Evolutionary conservation across 495 filamentous ascomycete genomes (phyloP), one percentile per base, ranked within the genome.

Genomic region (Lindgomyces ingoldianus): DNA sequence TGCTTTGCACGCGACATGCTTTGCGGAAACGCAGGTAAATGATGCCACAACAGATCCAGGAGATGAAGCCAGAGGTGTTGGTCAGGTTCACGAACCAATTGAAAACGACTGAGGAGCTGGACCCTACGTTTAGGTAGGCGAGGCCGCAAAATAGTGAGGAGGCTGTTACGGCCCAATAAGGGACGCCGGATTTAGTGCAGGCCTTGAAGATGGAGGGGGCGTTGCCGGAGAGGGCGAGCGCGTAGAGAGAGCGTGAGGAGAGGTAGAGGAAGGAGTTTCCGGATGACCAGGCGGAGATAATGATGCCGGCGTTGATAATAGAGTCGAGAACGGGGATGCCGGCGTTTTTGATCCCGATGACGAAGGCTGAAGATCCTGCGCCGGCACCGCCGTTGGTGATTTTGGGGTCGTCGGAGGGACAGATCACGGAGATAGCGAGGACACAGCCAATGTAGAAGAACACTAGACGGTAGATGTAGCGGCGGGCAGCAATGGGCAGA

Each of bases 211-310:
- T 60, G 25, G 27, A 44, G 0, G 74, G 74, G 4, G 74, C 74
- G 42, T 72, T 72, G 4, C 72, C 72, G 27, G 62, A 68, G 19
- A 71, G 61, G 0, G 74, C 77, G 56, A 84, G 72, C 8, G 77
- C 72, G 60, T 75, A 79, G 22, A 84, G 72, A 1, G 73, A 76
- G n/a, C 84, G 83, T 2, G 82, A 84, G 4, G 81, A 78, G 9
- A 81, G 73, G 67, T 81, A 84, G 16, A 88, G 76, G 74, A 85
- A 87, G 1, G 82, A 81, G 66, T 86, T 87, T 33, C 80, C 85
- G 19, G 84, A 84, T 8, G 84, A 85, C 78, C 89, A 88, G 1
- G 87, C 89, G 2, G 87, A 89, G 10, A 88, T 84, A 42, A 90
- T 80, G 52, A 93, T 89, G 4, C 87, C 77, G 1, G 85, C 81